Evolutionary conservation across 495 filamentous ascomycete genomes (phyloP).

Genomic region (Hypoxylon trugodes): DNA sequence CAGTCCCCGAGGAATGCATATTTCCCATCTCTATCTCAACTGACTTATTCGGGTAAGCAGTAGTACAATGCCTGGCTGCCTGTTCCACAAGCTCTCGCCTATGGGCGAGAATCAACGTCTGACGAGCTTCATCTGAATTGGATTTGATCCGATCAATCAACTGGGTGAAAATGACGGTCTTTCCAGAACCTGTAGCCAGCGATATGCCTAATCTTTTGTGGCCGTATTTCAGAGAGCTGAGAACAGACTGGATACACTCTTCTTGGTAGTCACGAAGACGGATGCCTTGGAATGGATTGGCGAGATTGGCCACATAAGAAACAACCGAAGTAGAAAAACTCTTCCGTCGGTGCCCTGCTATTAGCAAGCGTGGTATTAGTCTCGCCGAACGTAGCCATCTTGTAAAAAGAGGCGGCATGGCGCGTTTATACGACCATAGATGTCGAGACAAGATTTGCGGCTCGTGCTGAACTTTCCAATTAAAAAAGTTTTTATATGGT

Average conservation of each 20-base stretch:
- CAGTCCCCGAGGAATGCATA: conserved; percentile 72
- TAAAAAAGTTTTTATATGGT: conserved; percentile 29
- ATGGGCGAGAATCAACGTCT: conserved; percentile 92
- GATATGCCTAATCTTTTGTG: conserved; percentile 87
- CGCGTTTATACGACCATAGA: conserved; percentile 19
- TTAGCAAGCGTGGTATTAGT: conserved; percentile 1
- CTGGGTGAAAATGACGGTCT: conserved; percentile 98
- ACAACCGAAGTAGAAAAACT: conserved; percentile 37
- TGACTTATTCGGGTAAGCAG: conserved; percentile 77
- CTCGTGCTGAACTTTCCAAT: conserved; percentile 2
- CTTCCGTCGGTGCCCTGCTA: conserved; percentile 2
- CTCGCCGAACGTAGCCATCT: conserved; percentile 32
- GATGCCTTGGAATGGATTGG: conserved; percentile 44
- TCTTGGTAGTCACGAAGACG: conserved; percentile 81
- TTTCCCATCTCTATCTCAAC: conserved; percentile 93
- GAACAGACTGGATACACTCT: conserved; percentile 88
- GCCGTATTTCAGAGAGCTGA: conserved; percentile 73
- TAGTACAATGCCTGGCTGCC: conserved; percentile 81
- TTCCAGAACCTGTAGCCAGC: conserved; percentile 89
- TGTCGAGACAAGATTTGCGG: conserved; percentile 29
- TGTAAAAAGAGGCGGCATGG: conserved; percentile 37
- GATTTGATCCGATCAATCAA: conserved; percentile 81
- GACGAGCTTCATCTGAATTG: conserved; percentile 64
- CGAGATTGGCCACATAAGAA: conserved; percentile 37
- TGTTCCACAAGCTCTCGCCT: conserved; percentile 95